Conservation (phyloP, 2,329 filamentous ascomycete genomes). For the Sporothrix dimorphospora region DNA sequence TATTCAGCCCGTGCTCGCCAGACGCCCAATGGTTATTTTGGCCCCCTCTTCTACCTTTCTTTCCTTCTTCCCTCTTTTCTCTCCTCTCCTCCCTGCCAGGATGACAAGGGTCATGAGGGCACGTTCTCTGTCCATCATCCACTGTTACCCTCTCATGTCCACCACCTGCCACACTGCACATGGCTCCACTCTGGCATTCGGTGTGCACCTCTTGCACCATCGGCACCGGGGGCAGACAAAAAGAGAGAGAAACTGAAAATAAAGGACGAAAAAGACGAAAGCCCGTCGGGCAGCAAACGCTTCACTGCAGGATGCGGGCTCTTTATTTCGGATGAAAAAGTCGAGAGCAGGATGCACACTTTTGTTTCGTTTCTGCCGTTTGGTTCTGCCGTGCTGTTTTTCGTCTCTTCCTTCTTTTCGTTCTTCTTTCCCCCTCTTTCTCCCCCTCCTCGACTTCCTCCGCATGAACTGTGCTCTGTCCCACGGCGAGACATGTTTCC, state of each 20-base stretch:
- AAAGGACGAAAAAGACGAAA: neutral
- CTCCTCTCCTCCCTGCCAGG: neutral
- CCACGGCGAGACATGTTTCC: constrained; percentile 8
- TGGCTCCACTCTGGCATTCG: neutral
- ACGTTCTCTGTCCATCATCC: neutral
- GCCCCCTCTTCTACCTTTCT: neutral
- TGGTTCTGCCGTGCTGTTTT: neutral
- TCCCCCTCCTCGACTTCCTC: neutral
- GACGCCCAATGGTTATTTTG: neutral
- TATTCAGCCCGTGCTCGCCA: constrained; percentile 19
- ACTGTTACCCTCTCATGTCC: neutral
- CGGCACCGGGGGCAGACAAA: neutral
- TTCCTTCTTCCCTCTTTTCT: neutral
- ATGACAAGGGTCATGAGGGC: constrained; percentile 15
- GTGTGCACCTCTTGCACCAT: constrained; percentile 9
- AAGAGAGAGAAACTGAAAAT: neutral
- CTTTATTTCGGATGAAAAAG: constrained; percentile 17
- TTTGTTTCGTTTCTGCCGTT: constrained; percentile 8
- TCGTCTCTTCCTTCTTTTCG: neutral
- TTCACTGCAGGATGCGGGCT: neutral
- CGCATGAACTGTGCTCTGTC: neutral
- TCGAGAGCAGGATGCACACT: neutral
- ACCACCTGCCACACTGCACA: neutral
- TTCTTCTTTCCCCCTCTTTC: neutral
- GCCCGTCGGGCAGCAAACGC: neutral